phyloP scores from a whole-genome alignment of 2,329 filamentous ascomycete species.

The Coniochaeta hoffmannii region DNA sequence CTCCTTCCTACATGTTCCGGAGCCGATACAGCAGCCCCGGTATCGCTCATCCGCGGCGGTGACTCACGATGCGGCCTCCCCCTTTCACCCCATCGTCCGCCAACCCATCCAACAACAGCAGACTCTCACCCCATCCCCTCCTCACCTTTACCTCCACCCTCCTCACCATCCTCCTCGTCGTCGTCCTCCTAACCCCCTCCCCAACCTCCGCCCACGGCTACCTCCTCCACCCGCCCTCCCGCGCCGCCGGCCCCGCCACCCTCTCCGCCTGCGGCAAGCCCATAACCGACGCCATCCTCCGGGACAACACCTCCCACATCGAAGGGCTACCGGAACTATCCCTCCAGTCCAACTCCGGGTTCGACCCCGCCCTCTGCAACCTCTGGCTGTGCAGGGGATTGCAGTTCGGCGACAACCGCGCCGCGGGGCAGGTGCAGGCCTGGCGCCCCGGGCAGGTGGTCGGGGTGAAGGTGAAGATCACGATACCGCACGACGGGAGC shows the following conservation, averaged over 20 bases:
- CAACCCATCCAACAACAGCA: no score
- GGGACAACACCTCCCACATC: constrained; percentile 10
- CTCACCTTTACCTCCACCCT: neutral
- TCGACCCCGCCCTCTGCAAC: constrained; percentile 8
- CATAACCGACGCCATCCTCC: constrained; percentile 8
- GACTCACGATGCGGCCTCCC: neutral
- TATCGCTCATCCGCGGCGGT: neutral
- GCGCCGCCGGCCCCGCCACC: constrained; percentile 1
- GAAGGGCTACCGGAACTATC: constrained; percentile 9
- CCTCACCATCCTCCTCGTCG: neutral
- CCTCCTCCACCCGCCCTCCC: constrained; percentile 3
- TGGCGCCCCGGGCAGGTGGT: constrained; percentile 26
- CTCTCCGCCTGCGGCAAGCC: constrained; percentile 2
- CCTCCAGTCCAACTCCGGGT: constrained; percentile 3
- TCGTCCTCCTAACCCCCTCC: neutral
- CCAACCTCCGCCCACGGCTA: constrained; percentile 5
- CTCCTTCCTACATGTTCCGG: neutral
- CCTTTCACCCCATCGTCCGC: neutral
- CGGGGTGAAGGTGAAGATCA: constrained; percentile 26
- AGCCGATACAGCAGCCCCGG: neutral
- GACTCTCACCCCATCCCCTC: no score
- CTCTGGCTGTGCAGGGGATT: constrained; percentile 22
- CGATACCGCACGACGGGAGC: constrained; percentile 30
- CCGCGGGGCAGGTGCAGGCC: constrained; percentile 20
- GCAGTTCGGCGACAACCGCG: constrained; percentile 22